Evolutionary conservation across 2,329 filamentous ascomycete genomes (phyloP).

Genomic region (Sarocladium strictum): DNA sequence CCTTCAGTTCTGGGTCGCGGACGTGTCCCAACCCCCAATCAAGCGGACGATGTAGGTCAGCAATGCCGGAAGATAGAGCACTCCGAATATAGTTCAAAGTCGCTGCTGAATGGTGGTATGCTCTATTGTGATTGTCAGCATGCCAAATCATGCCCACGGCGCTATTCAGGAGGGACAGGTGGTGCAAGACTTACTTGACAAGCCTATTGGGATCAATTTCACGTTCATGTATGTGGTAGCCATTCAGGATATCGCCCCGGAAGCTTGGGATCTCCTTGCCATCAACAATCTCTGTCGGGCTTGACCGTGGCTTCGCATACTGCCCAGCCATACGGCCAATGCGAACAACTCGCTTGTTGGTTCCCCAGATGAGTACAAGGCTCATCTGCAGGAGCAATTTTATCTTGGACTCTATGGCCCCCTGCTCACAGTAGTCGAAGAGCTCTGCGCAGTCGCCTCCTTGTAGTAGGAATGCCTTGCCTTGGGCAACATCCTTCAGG

Average conservation of each 20-base stretch:
- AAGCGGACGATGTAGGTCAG: slow-evolving; percentile 86
- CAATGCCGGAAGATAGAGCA: slow-evolving; percentile 79
- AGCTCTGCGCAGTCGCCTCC: slow-evolving; percentile 96
- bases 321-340: slow-evolving; percentile 96
- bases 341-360: slow-evolving; percentile 74
- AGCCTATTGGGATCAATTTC: slow-evolving; percentile 77
- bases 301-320: slow-evolving; percentile 93
- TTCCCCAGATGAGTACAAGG: slow-evolving; percentile 87
- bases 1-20: slow-evolving; percentile 72
- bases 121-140: slow-evolving; percentile 39
- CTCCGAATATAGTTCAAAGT: slow-evolving; percentile 91
- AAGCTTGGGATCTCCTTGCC: slow-evolving; percentile 83
- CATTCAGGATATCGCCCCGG: slow-evolving; percentile 92
- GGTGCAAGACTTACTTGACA: slow-evolving; percentile 48
- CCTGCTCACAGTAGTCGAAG: slow-evolving; percentile 90
- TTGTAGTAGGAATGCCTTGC: slow-evolving; percentile 89
- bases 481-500: slow-evolving; percentile 79
- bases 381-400: slow-evolving; percentile 97
- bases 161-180: neutral
- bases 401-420: slow-evolving; percentile 90
- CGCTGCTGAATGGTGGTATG: slow-evolving; percentile 92
- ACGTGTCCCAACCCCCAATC: slow-evolving; percentile 96
- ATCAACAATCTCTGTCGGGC: slow-evolving; percentile 74
- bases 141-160: slow-evolving; percentile 11
- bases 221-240: slow-evolving; percentile 69